These are phyloP conservation scores for Silene conica DNA, from an alignment of 148 eudicot species.

Conservation along the genomic window DNA sequence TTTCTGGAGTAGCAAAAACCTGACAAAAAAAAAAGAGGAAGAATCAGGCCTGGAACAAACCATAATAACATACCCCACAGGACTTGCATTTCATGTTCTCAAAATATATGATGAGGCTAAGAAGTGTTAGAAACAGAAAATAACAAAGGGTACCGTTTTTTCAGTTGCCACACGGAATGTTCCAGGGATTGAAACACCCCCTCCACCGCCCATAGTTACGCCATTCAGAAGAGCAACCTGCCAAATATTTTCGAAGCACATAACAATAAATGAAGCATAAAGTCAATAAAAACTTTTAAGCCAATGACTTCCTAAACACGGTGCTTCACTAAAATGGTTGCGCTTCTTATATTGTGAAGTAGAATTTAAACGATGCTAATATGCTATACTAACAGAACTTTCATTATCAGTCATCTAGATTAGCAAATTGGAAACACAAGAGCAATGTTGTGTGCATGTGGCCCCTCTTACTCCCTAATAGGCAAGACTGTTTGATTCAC, in stretches of 20 bases:
- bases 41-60: neutral
- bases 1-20: conserved; percentile 95
- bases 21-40: conserved; percentile 20
- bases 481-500: neutral
- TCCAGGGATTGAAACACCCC: conserved; percentile 82
- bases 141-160: conserved; percentile 45
- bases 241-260: conserved; percentile 14
- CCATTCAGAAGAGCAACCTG: conserved; percentile 88
- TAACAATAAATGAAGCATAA: neutral
- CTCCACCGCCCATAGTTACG: conserved; percentile 89
- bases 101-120: neutral
- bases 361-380: neutral
- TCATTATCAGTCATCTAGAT: neutral
- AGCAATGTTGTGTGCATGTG: neutral
- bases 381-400: neutral
- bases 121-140: neutral
- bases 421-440: neutral
- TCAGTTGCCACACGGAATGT: conserved; percentile 87
- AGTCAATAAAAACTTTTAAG: neutral
- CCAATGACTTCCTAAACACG: neutral
- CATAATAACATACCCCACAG: neutral
- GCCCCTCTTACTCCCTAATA: neutral
- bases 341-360: neutral
- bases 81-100: neutral
- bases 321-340: neutral